Conservation (phyloP, 2,329 filamentous ascomycete genomes). For the Colletotrichum agaves region DNA sequence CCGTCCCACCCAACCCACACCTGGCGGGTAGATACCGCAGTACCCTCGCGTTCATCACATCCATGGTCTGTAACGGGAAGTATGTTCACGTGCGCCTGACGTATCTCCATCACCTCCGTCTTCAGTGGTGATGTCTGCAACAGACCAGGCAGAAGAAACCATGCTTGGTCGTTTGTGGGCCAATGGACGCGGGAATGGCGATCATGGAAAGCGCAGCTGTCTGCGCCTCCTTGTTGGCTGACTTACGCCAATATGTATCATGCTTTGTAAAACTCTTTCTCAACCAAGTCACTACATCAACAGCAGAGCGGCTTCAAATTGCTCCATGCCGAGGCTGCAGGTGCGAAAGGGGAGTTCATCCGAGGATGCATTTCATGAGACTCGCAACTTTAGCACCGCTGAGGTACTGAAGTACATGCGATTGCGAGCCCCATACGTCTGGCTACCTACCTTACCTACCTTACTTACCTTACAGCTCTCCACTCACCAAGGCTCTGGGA, state of each 20-base stretch:
- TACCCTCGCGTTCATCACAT: background rate
- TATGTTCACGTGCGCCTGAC: background rate
- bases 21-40: background rate
- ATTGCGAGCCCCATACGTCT: background rate
- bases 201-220: background rate
- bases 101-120: no score
- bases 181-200: background rate
- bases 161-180: conserved; percentile 6
- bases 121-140: background rate
- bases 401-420: no score
- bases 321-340: background rate
- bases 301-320: background rate
- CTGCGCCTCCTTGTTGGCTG: conserved; percentile 14
- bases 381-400: background rate
- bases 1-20: background rate
- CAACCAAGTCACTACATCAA: background rate
- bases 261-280: background rate
- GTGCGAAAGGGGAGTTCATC: background rate
- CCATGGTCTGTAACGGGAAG: background rate
- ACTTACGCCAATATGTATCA: background rate
- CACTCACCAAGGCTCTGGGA: background rate
- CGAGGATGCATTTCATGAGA: background rate
- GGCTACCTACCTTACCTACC: background rate
- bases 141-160: background rate
- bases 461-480: background rate